A percentile compares a stretch with the other conserved stretches of the same genome.
Evolutionary conservation across 257 asterid genomes (phyloP).

Genomic region (Solanum neorickii): DNA sequence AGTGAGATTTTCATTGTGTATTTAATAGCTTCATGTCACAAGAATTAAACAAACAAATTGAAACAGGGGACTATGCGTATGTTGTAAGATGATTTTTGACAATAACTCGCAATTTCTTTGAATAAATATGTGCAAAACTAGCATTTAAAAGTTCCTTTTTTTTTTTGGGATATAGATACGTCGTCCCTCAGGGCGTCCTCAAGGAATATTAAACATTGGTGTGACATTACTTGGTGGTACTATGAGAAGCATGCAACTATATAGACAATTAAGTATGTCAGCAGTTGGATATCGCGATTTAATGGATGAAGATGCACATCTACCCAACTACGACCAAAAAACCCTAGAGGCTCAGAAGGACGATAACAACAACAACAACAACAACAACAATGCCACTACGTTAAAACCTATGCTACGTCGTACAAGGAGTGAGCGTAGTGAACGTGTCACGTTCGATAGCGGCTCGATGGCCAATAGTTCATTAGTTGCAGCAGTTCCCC

Average conservation of each 20-base stretch:
- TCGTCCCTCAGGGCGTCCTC: constrained; percentile 64
- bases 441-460: constrained; percentile 23
- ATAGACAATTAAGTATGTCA: constrained; percentile 22
- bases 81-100: background rate
- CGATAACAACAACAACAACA: background rate
- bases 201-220: constrained; percentile 61
- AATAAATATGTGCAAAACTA: background rate
- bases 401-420: constrained; percentile 35
- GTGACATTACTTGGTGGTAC: constrained; percentile 67
- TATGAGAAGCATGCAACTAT: constrained; percentile 66
- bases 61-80: background rate
- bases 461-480: constrained; percentile 27
- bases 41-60: background rate
- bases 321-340: background rate
- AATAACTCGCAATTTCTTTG: background rate
- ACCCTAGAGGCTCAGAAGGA: background rate
- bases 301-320: constrained; percentile 21
- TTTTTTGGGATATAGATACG: constrained; percentile 25
- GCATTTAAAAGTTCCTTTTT: background rate
- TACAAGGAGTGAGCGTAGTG: constrained; percentile 60
- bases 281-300: constrained; percentile 17
- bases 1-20: background rate
- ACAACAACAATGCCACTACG: background rate
- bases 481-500: constrained; percentile 17
- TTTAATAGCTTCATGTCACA: background rate